Evolutionary conservation across 805 yeast genomes (phyloP).

Genomic region (Starmerella stigmatis): DNA sequence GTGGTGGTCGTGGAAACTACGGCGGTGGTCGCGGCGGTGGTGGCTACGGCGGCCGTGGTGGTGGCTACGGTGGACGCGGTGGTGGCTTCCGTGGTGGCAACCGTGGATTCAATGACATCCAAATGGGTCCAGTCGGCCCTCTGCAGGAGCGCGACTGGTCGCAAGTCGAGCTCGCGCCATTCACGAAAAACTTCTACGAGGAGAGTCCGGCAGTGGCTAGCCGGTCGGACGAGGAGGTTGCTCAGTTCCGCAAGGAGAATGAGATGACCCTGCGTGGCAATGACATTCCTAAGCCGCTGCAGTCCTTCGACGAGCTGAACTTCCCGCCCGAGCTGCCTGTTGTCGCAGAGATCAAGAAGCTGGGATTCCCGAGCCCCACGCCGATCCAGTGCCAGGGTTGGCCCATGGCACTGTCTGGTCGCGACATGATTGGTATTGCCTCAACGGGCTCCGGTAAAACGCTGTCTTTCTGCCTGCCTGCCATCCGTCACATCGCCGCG

Average conservation of each 20-base stretch:
- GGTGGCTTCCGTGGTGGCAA: conserved; percentile 36
- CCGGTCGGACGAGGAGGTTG: conserved; percentile 65
- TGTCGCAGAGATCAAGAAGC: conserved; percentile 72
- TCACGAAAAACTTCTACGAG: conserved; percentile 87
- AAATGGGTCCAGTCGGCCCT: conserved; percentile 25
- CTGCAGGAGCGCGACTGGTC: conserved; percentile 76
- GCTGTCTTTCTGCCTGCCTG: conserved; percentile 89
- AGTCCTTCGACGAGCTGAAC: conserved; percentile 90
- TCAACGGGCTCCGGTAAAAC: conserved; percentile 99
- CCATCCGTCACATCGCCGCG: conserved; percentile 95
- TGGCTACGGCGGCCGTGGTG: conserved; percentile 31
- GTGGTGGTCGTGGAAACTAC: conserved; percentile 28
- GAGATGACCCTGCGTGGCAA: conserved; percentile 79
- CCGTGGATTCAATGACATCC: conserved; percentile 38
- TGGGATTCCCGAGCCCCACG: conserved; percentile 91
- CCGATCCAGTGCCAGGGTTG: conserved; percentile 99
- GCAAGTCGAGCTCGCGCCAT: conserved; percentile 62
- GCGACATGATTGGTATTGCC: conserved; percentile 98
- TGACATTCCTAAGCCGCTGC: conserved; percentile 89
- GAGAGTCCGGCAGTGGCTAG: conserved; percentile 71
- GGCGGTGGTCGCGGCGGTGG: conserved; percentile 36
- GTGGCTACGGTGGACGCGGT: conserved; percentile 33
- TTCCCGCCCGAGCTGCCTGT: conserved; percentile 77
- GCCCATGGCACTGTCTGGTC: conserved; percentile 99
- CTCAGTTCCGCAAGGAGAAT: conserved; percentile 63